Conservation (phyloP, 2,329 filamentous ascomycete genomes). For the Lasiodiplodia sp. region DNA sequence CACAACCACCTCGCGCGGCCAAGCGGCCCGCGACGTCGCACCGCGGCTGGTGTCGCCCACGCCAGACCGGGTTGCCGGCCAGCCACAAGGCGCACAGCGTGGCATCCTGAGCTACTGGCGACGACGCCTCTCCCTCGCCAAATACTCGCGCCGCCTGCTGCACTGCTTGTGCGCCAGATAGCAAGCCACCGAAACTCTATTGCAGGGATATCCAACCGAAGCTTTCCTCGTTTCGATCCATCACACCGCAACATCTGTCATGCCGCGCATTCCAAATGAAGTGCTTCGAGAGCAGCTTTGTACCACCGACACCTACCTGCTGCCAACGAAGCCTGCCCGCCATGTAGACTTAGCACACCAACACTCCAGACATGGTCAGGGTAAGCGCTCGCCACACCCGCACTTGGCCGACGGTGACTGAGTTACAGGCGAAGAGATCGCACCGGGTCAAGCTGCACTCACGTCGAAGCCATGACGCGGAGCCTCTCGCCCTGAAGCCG, state of each 20-base stretch:
- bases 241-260: conserved; percentile 16
- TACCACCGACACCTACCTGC: neutral
- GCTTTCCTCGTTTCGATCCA: conserved; percentile 11
- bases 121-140: neutral
- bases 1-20: no score
- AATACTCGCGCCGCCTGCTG: no score
- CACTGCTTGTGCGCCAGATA: conserved; percentile 7
- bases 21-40: neutral
- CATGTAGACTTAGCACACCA: no score
- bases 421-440: neutral
- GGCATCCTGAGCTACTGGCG: neutral
- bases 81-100: conserved; percentile 1
- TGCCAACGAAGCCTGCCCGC: no score
- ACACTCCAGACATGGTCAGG: neutral
- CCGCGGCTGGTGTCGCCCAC: neutral
- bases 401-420: neutral
- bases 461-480: no score
- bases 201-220: conserved; percentile 2
- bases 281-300: neutral
- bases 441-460: neutral
- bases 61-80: conserved; percentile 9
- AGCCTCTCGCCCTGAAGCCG: neutral
- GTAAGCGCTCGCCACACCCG: neutral
- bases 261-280: conserved; percentile 12
- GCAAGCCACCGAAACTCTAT: conserved; percentile 9